Evolutionary conservation across 2,329 filamentous ascomycete genomes (phyloP).

Genomic region (Calonectria pseudoturangicola): DNA sequence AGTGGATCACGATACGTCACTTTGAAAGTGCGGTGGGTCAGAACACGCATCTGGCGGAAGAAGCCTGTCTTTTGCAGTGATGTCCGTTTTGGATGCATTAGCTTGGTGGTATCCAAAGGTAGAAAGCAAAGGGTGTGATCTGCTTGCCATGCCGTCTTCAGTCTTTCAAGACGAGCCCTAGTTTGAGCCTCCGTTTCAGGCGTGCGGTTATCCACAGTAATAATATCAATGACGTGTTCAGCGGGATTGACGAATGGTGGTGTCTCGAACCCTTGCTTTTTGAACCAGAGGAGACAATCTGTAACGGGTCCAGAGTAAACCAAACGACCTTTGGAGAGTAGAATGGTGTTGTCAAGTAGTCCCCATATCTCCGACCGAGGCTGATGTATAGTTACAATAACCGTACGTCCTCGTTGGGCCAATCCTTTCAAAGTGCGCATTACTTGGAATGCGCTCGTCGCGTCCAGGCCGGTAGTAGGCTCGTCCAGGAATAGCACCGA

Average conservation of each 20-base stretch:
- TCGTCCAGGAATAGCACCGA: background rate
- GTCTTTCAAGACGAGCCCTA: constrained; percentile 71
- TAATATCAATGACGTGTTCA: constrained; percentile 82
- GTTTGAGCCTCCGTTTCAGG: constrained; percentile 77
- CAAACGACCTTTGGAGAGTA: constrained; percentile 68
- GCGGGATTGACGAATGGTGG: constrained; percentile 85
- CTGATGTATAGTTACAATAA: background rate
- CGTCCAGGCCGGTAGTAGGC: background rate
- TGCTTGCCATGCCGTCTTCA: constrained; percentile 67
- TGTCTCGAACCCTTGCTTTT: constrained; percentile 73
- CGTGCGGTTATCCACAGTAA: constrained; percentile 82
- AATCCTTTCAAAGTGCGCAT: background rate
- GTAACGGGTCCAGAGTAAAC: constrained; percentile 78
- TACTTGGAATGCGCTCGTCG: background rate
- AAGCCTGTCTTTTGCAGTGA: background rate
- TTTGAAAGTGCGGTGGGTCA: constrained; percentile 80
- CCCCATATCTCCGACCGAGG: constrained; percentile 2
- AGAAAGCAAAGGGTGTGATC: background rate
- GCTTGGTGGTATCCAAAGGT: background rate
- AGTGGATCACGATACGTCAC: constrained; percentile 84
- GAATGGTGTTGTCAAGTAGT: background rate
- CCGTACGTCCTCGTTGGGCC: background rate
- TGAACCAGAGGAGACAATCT: constrained; percentile 78
- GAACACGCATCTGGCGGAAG: constrained; percentile 73
- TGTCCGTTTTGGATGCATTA: background rate